Percentiles rank a stretch among this genome's conserved stretches.
These are phyloP conservation scores for Starmerella cellae DNA, from an alignment of 805 yeast genomes.

Conservation along the genomic window DNA sequence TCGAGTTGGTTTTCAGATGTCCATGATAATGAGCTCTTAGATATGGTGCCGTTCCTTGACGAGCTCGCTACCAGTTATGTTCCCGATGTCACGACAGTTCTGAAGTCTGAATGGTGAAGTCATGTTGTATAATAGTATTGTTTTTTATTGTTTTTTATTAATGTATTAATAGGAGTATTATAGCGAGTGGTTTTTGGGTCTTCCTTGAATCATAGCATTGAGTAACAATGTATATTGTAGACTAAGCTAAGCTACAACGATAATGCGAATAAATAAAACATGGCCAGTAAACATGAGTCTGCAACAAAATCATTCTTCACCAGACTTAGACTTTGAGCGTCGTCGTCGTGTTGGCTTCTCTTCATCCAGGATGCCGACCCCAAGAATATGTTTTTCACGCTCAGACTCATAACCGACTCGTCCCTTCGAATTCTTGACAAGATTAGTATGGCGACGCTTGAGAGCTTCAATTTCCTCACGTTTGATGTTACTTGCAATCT, in stretches of 20 bases:
- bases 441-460: constrained; percentile 71
- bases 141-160: neutral
- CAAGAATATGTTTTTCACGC: constrained; percentile 76
- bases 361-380: constrained; percentile 8
- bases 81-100: constrained; percentile 70
- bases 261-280: too few species aligned
- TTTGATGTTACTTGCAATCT: constrained; percentile 82
- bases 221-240: too few species aligned
- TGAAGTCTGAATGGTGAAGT: constrained; percentile 25
- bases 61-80: constrained; percentile 64
- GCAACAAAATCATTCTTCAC: too few species aligned
- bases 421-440: constrained; percentile 60
- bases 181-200: too few species aligned
- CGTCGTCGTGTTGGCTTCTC: neutral
- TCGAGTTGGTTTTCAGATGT: constrained; percentile 97
- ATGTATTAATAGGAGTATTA: neutral
- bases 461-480: constrained; percentile 55
- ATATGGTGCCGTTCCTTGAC: constrained; percentile 78
- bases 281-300: too few species aligned
- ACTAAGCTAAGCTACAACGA: too few species aligned
- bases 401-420: constrained; percentile 40
- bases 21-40: constrained; percentile 89
- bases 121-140: neutral
- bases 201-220: too few species aligned
- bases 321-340: neutral